Base-by-base conservation (phyloP, 805 yeast genomes). In the Yueomyces sinensis region DNA sequence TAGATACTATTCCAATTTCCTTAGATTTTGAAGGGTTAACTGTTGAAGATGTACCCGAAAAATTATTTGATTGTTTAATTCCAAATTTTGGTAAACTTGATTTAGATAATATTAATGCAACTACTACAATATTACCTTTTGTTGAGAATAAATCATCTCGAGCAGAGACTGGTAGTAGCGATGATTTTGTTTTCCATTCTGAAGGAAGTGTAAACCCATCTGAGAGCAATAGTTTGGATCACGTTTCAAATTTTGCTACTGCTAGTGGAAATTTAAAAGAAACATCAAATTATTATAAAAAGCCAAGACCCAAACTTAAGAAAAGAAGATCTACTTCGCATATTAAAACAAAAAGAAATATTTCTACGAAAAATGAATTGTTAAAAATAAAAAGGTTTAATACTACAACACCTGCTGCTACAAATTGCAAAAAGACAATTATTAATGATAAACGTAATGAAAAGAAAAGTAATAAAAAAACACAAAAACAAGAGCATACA, bases 151-250 rank as follows among this genome's bases (percentile, higher is more conserved):
- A 51, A 36, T 41, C 55, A 34, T 54, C 59, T 1, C 44, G 51
- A 30, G 38, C 49, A 25, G 52, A 56, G 1, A 42, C 44, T 4
- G 50, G 47, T 34, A 54, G 57, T 43, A 46, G 45, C 27, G 56
- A 54, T n/a, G 56, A 50, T 19, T 52, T 52, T 54, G 48, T 45
- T 4, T 41, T 42, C 29, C 35, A 35, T 27, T 38, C n/a, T n/a
- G n/a, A n/a, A n/a, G n/a, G n/a, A n/a, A n/a, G n/a, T n/a, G n/a
- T n/a, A n/a, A n/a, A n/a, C n/a, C n/a, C n/a, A n/a, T n/a, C n/a
- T n/a, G n/a, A n/a, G n/a, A n/a, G n/a, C n/a, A n/a, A n/a, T n/a
- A n/a, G n/a, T n/a, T n/a, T n/a, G n/a, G n/a, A n/a, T n/a, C n/a
- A n/a, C n/a, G n/a, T n/a, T n/a, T n/a, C n/a, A n/a, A n/a, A n/a